Percentiles rank a stretch among this genome's conserved stretches.
Conservation (phyloP, 75 land plant species). For the Picea sitchensis region DNA sequence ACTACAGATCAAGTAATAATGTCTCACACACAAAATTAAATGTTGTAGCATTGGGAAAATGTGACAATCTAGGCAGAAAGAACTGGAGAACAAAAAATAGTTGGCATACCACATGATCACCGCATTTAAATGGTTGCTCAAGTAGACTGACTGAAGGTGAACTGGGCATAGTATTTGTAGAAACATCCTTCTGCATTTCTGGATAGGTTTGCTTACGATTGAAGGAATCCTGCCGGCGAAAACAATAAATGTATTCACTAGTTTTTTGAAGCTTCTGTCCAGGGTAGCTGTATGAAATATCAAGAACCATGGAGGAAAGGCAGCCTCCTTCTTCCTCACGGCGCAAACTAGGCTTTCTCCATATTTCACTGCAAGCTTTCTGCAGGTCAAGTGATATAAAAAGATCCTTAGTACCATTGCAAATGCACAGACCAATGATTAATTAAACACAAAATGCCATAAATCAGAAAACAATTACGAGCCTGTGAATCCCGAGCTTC, state of each 20-base stretch:
- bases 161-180: background rate
- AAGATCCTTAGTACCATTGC: background rate
- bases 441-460: background rate
- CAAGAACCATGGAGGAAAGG: slow-evolving; percentile 57
- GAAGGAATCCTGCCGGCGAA: slow-evolving; percentile 27
- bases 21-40: background rate
- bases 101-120: slow-evolving; percentile 78
- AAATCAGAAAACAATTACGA: slow-evolving; percentile 4
- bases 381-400: slow-evolving; percentile 18
- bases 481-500: slow-evolving; percentile 73
- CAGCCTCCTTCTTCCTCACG: slow-evolving; percentile 26
- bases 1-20: no score
- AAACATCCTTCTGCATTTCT: background rate
- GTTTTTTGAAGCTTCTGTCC: slow-evolving; percentile 6
- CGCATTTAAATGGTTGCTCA: slow-evolving; percentile 47
- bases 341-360: slow-evolving; percentile 30
- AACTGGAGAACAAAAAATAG: background rate
- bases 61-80: background rate
- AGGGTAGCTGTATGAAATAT: slow-evolving; percentile 16
- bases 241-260: slow-evolving; percentile 36
- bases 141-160: slow-evolving; percentile 19
- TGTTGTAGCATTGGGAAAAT: background rate
- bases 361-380: slow-evolving; percentile 44
- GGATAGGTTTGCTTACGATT: background rate
- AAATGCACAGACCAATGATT: background rate